Base-by-base conservation (phyloP, 2,329 filamentous ascomycete species). In the Fusarium pseudograminearum region DNA sequence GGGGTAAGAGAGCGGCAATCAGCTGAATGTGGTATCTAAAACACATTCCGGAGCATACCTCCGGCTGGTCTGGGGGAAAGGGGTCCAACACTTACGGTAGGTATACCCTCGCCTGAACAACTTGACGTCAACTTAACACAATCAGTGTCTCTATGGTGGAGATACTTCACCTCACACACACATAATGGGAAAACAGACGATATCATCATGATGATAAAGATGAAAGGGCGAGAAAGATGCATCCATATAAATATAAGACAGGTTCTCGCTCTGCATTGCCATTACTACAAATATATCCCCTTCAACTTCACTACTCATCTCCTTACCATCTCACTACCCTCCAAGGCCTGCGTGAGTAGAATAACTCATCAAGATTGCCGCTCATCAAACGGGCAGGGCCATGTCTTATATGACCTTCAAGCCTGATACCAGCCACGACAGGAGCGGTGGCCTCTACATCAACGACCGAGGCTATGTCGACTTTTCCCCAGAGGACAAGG, bases 391-490 rank as follows among this genome's bases (percentile, higher is more conserved):
- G 14, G 20, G 31, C 4, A 54, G 26, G 30, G 36, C 12, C 16
- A 24, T 67, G 20, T 69, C 61, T 16, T 34, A 42, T n/a, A 5
- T 63, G 10, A 42, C 44, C 3, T 41, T 62, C 26, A 70, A 57
- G 41, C 66, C 66, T 41, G n/a, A 41, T 2, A 36, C 41, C 2
- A 48, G 31, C 26, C 26, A 20, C 30, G 41, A 71, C 4, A 56
- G 42, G 36, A 22, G 61, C 4, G 71, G 76, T 5, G 71, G 74
- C 3, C 82, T 83, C 5, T 81, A 80, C 58, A 75, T 88, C 26
- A 84, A 88, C 73, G 73, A 80, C 34, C 67, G 85, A 53, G 86
- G 86, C 36, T 79, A 83, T 55, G 76, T 88, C 67, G 83, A 83
- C 72, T 89, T 88, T 66, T 75, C 77, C 8, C 81, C 82, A 0